Conservation (phyloP, 768 basidiomycete genomes). For the Tulasnella calospora region DNA sequence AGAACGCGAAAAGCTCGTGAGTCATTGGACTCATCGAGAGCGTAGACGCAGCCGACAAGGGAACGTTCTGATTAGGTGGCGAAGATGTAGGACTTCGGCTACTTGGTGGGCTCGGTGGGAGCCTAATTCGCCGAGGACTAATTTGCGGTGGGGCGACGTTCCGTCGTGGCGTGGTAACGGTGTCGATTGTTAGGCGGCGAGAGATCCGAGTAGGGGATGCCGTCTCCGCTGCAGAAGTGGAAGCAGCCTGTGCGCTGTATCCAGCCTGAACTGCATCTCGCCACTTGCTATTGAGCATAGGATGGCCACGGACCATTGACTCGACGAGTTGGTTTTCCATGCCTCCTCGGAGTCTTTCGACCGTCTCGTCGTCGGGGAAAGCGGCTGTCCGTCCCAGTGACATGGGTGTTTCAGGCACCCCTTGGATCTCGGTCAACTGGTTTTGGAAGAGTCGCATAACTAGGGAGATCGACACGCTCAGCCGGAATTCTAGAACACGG, state of each 20-base stretch:
- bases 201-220: too few relatives aligned
- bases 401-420: slow-evolving; percentile 22
- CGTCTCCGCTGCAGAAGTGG: too few relatives aligned
- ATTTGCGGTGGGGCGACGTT: too few relatives aligned
- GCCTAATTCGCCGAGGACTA: too few relatives aligned
- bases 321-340: slow-evolving; percentile 67
- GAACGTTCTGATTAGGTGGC: background rate
- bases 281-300: slow-evolving; percentile 25
- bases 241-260: too few relatives aligned
- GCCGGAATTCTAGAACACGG: slow-evolving; percentile 10
- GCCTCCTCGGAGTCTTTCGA: slow-evolving; percentile 47
- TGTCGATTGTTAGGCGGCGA: too few relatives aligned
- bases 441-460: slow-evolving; percentile 52
- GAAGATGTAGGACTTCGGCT: too few relatives aligned
- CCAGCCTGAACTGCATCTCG: background rate
- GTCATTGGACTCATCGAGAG: background rate
- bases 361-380: slow-evolving; percentile 37
- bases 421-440: slow-evolving; percentile 51
- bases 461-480: slow-evolving; percentile 30
- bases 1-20: background rate
- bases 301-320: slow-evolving; percentile 51
- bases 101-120: too few relatives aligned
- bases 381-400: slow-evolving; percentile 27
- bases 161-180: too few relatives aligned
- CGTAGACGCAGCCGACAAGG: background rate